A percentile compares a stretch with the other conserved stretches of the same genome.
Conservation (phyloP, 257 asterid species). For the Rauvolfia tetraphylla region DNA sequence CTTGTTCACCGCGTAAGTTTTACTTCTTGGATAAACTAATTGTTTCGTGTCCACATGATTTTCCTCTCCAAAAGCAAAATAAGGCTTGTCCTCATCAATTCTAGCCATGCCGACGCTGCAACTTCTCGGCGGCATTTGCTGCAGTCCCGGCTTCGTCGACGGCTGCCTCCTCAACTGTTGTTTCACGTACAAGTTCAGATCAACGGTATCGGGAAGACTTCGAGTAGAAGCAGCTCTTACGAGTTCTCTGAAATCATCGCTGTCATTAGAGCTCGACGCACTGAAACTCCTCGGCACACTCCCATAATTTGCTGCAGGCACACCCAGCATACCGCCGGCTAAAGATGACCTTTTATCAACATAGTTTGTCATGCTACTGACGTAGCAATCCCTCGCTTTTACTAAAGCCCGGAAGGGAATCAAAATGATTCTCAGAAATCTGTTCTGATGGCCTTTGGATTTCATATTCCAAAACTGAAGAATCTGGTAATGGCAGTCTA, state of each 20-base stretch:
- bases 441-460: slow-evolving; percentile 33
- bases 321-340: slow-evolving; percentile 9
- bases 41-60: slow-evolving; percentile 17
- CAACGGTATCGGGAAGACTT: slow-evolving; percentile 17
- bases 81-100: slow-evolving; percentile 76
- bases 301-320: neutral
- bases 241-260: slow-evolving; percentile 56
- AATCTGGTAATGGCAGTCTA: no score
- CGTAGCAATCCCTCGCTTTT: slow-evolving; percentile 38
- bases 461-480: slow-evolving; percentile 34
- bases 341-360: slow-evolving; percentile 3
- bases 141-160: slow-evolving; percentile 2
- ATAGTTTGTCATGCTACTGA: slow-evolving; percentile 31
- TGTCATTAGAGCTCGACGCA: slow-evolving; percentile 26
- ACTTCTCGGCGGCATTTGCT: slow-evolving; percentile 57
- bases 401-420: slow-evolving; percentile 38
- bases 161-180: slow-evolving; percentile 25
- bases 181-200: slow-evolving; percentile 27
- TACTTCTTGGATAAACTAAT: slow-evolving; percentile 48
- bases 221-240: slow-evolving; percentile 55
- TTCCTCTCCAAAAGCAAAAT: slow-evolving; percentile 38
- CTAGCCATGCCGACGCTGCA: slow-evolving; percentile 73
- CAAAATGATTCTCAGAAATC: slow-evolving; percentile 42
- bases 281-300: slow-evolving; percentile 42
- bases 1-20: slow-evolving; percentile 50